Evolutionary conservation across 2,329 filamentous ascomycete genomes (phyloP).

Genomic region (Colletotrichum falcatum): DNA sequence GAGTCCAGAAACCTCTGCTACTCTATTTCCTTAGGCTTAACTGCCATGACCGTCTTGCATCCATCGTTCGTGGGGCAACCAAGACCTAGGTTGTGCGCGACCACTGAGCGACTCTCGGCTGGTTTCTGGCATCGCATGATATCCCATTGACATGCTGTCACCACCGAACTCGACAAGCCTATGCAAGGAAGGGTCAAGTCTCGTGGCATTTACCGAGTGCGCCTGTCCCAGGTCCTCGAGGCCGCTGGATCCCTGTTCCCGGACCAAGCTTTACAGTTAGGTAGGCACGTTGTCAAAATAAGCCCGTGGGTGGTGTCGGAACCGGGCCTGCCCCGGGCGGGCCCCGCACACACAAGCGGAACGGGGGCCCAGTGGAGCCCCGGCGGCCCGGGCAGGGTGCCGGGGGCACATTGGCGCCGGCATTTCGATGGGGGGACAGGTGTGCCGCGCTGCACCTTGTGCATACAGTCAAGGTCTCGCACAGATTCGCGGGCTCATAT

Average conservation of each 20-base stretch:
- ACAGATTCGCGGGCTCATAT: neutral
- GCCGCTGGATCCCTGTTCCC: too few species aligned
- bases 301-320: constrained; percentile 8
- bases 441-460: constrained; percentile 1
- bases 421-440: neutral
- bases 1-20: too few species aligned
- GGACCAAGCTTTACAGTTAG: neutral
- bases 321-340: too few species aligned
- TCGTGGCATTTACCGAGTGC: neutral
- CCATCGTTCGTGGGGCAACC: too few species aligned
- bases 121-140: neutral
- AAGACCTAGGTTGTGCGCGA: neutral
- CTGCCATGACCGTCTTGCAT: neutral
- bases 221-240: too few species aligned
- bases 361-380: constrained; percentile 4
- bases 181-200: neutral
- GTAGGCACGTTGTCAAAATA: constrained; percentile 17
- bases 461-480: neutral
- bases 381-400: constrained; percentile 11
- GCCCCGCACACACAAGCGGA: constrained; percentile 12
- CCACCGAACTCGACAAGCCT: neutral
- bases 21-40: too few species aligned
- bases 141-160: neutral
- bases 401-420: neutral
- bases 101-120: too few species aligned